Evolutionary conservation across 768 basidiomycete species (phyloP), one percentile per base, ranked within the genome.

Genomic region (Russula dissimulans): DNA sequence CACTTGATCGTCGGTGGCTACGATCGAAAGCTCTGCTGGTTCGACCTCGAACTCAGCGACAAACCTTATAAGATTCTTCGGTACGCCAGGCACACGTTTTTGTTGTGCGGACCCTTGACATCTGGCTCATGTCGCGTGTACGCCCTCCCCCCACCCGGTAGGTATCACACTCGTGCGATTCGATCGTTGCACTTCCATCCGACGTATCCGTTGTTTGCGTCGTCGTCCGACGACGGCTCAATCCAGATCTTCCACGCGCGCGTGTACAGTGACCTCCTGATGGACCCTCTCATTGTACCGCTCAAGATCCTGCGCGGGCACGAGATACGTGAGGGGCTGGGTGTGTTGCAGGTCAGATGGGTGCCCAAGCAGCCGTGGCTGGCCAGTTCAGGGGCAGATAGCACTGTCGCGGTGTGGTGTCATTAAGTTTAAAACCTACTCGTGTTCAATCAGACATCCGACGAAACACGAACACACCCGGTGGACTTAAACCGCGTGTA

Each of bases 11-110:
- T 99, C 52, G 97, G 97, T 60, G 92, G 92, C 49, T 98, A 98
- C 72, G 97, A 99, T 76, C 87, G 90, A 66, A 97, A 97, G 72
- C 76, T 99, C 15, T 95, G 93, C 72, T 99, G 97, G 97, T 98
- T 98, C 72, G 97, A 99, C 76, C 78, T 99, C 65, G 97, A 98
- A 69, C 83, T 99, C 57, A 91, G 88, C 66, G 88, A 91, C 64
- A 97, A 95, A 72, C 97, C 97, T 1, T 99, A 95, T 81, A 97
- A 97, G 75, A 84, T 97, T 56, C 76, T 99, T 67, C 83, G 92
- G 93, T 56, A 56, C 91, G 72, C 66, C 31, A 36, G 54, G 32
- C 22, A 47, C 43, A 43, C 60, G 54, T 60, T 59, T 41, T 46
- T 1, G 10, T 48, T 26, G 22, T 26, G 22, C 22, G 57, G 29